These are phyloP conservation scores for Schizophyllum amplum DNA, from an alignment of 1,284 basidiomycete species.

Conservation along the genomic window DNA sequence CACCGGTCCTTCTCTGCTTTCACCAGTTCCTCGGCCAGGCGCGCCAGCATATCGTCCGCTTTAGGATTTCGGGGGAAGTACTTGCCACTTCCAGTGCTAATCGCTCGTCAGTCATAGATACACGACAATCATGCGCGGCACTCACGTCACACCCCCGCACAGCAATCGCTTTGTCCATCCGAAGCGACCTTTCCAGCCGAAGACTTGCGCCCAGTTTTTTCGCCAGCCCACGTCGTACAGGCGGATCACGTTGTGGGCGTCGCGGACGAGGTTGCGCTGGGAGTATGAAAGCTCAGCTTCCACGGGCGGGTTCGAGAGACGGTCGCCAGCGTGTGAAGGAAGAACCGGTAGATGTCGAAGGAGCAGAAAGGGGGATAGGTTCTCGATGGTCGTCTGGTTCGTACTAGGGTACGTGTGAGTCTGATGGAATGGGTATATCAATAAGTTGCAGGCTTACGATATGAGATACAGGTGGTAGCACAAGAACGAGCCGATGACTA, in stretches of 20 bases:
- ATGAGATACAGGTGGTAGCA: conserved; percentile 76
- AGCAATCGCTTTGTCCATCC: conserved; percentile 46
- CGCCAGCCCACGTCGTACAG: conserved; percentile 75
- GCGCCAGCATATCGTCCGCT: conserved; percentile 53
- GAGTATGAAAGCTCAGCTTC: conserved; percentile 68
- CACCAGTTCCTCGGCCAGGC: conserved; percentile 51
- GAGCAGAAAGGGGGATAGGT: conserved; percentile 69
- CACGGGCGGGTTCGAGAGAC: conserved; percentile 56
- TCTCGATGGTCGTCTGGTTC: conserved; percentile 82
- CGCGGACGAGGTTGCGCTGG: conserved; percentile 62
- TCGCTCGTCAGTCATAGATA: background rate
- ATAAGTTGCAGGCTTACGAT: conserved; percentile 41
- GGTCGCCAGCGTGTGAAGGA: conserved; percentile 33
- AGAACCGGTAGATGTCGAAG: conserved; percentile 60
- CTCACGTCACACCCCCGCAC: conserved; percentile 58
- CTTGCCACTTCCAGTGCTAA: conserved; percentile 58
- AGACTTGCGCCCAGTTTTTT: conserved; percentile 60
- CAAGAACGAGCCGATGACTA: conserved; percentile 72
- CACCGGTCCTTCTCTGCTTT: conserved; percentile 29
- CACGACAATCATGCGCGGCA: conserved; percentile 10
- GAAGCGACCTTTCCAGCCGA: conserved; percentile 44
- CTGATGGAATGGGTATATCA: background rate
- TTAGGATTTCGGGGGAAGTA: conserved; percentile 58
- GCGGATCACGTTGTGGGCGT: conserved; percentile 58
- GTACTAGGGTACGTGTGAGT: conserved; percentile 38